A percentile compares a stretch with the other conserved stretches of the same genome.
Conservation (phyloP, 208 protist species). For the Leishmania martiniquensis region DNA sequence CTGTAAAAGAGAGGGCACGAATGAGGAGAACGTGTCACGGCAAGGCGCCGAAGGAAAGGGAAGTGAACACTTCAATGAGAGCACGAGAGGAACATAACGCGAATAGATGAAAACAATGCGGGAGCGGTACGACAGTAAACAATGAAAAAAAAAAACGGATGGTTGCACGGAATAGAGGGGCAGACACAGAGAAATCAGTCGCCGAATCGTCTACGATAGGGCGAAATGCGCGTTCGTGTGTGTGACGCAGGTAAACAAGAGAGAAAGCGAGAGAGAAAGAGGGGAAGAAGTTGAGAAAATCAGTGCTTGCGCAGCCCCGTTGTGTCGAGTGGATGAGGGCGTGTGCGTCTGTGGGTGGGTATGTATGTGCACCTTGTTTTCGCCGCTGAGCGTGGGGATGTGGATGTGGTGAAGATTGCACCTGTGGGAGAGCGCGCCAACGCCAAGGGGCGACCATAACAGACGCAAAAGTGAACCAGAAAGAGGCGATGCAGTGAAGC, state of each 20-base stretch:
- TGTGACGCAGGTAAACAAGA: not conserved
- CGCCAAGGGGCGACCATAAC: not conserved
- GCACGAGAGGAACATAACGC: no score
- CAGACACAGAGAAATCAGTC: not conserved
- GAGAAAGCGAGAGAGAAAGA: not conserved
- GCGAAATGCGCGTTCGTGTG: not conserved
- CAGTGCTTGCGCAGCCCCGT: not conserved
- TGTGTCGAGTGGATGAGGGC: not conserved
- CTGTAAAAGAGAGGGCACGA: no score
- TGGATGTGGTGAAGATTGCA: not conserved
- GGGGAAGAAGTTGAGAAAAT: not conserved
- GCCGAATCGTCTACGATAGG: not conserved
- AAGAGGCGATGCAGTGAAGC: not conserved
- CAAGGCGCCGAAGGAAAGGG: no score
- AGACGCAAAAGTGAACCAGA: not conserved
- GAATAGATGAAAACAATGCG: no score
- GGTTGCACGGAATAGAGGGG: not conserved
- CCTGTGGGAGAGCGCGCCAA: not conserved
- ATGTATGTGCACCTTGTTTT: not conserved
- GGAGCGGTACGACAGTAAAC: no score
- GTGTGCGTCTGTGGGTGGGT: no score
- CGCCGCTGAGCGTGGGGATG: not conserved
- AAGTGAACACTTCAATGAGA: no score
- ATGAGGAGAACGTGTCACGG: no score
- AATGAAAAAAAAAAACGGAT: no score